These are phyloP conservation scores for Pulveroboletus sp. DNA, from an alignment of 768 basidiomycete species.

Conservation along the genomic window DNA sequence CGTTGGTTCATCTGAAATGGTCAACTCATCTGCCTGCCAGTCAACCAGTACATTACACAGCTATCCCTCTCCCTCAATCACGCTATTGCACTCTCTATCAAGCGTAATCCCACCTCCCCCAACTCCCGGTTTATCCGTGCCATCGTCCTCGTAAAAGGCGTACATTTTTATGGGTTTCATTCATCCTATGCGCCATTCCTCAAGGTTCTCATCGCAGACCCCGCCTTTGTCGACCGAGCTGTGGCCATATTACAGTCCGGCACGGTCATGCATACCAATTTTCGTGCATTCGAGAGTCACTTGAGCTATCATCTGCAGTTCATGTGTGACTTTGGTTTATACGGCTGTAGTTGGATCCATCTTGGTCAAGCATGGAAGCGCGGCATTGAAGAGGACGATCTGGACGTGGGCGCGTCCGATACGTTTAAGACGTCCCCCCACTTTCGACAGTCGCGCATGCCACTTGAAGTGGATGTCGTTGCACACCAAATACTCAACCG, in stretches of 20 bases:
- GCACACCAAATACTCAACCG: constrained; percentile 87
- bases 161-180: constrained; percentile 94
- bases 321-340: constrained; percentile 90
- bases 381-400: constrained; percentile 29
- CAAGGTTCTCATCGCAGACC: constrained; percentile 76
- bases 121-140: constrained; percentile 65
- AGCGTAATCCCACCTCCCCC: constrained; percentile 58
- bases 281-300: constrained; percentile 85
- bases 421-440: constrained; percentile 50
- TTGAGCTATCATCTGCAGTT: constrained; percentile 87
- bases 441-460: constrained; percentile 60
- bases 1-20: neutral
- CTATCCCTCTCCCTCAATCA: constrained; percentile 76
- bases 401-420: constrained; percentile 6
- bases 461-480: constrained; percentile 79
- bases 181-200: constrained; percentile 80
- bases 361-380: constrained; percentile 64
- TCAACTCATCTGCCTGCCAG: constrained; percentile 35
- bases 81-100: constrained; percentile 78
- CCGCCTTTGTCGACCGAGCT: constrained; percentile 60
- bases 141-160: constrained; percentile 85
- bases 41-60: constrained; percentile 64
- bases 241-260: constrained; percentile 78
- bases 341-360: constrained; percentile 90
- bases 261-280: constrained; percentile 73